Evolutionary conservation across 805 yeast genomes (phyloP), one percentile per base, ranked within the genome.

Genomic region (Saturnispora saitoi): DNA sequence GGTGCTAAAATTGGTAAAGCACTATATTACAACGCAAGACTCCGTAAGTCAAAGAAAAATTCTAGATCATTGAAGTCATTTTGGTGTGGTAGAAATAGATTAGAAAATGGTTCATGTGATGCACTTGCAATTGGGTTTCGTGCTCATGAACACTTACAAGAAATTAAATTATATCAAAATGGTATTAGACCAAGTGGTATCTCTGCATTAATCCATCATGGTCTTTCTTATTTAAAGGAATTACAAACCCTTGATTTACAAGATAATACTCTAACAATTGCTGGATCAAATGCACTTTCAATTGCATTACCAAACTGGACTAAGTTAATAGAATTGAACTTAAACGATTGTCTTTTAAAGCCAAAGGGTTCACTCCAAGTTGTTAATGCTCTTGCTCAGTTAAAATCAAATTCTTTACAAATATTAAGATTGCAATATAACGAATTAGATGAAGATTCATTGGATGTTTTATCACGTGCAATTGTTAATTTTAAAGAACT

Each of bases 151-250:
- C 51, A 57, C 10, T 77, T 80, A 47, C 72, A 90, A 61, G 78
- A 85, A 65, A 61, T 90, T 32, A 81, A 85, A 63, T 73, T 93
- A 56, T 91, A 88, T 63, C 99, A 93, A 70, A 93, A 93, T 65
- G 99, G 99, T 63, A 93, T 93, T 55, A 81, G 99, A 68, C 98
- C 95, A 48, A 81, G 79, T 49, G 99, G 99, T 57, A 81, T 91
- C 48, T 77, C 83, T 54, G 80, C 76, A 56, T 75, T 91, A 60
- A 72, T 91, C 56, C 68, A 70, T 17, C 75, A 83, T 47, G 98
- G 97, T 49, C 76, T 93, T 59, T 65, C 76, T 40, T 64, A 72
- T 53, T 80, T 86, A 62, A 70, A 72, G 26, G 68, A 75, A 22
- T 75, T 93, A 58, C 72, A 79, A 56, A 77, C 76, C 36, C 68